These are phyloP conservation scores for Penicillium freii DNA, from an alignment of 2,329 filamentous ascomycete species.

Conservation along the genomic window DNA sequence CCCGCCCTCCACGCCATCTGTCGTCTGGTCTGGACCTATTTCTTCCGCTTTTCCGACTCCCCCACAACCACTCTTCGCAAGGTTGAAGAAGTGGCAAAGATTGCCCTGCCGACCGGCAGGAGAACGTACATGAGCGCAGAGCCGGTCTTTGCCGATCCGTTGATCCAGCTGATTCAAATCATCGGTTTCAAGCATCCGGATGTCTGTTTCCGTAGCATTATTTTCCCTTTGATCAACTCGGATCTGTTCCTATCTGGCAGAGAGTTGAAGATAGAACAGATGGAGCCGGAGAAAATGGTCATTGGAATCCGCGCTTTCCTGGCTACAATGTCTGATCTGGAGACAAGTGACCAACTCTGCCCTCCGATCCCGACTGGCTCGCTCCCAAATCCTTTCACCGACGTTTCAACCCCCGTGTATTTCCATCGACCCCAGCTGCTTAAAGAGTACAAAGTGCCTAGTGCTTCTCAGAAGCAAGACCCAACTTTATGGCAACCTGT, in stretches of 20 bases:
- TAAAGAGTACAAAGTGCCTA: constrained; percentile 35
- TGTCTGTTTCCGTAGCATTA: constrained; percentile 84
- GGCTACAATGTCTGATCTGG: constrained; percentile 87
- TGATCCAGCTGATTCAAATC: constrained; percentile 91
- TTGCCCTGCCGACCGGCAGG: constrained; percentile 78
- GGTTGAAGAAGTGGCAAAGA: constrained; percentile 82
- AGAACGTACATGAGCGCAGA: constrained; percentile 81
- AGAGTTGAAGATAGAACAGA: constrained; percentile 81
- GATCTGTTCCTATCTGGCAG: constrained; percentile 77
- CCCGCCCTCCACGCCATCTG: constrained; percentile 86
- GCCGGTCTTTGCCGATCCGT: constrained; percentile 75
- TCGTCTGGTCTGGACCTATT: constrained; percentile 87
- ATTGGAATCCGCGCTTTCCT: constrained; percentile 93
- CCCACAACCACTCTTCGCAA: constrained; percentile 68
- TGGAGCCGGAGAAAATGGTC: constrained; percentile 96
- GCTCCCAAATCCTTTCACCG: constrained; percentile 37
- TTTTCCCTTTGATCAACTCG: constrained; percentile 93
- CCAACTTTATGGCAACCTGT: constrained; percentile 49
- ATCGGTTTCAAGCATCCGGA: constrained; percentile 93
- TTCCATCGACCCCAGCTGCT: constrained; percentile 39
- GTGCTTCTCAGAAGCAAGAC: constrained; percentile 31
- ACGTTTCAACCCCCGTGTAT: constrained; percentile 37
- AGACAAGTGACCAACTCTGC: constrained; percentile 72
- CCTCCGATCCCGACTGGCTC: constrained; percentile 79
- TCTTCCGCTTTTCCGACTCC: constrained; percentile 78